phyloP scores from a whole-genome alignment of 2,329 filamentous ascomycete species.

The Aspergillus flavus region DNA sequence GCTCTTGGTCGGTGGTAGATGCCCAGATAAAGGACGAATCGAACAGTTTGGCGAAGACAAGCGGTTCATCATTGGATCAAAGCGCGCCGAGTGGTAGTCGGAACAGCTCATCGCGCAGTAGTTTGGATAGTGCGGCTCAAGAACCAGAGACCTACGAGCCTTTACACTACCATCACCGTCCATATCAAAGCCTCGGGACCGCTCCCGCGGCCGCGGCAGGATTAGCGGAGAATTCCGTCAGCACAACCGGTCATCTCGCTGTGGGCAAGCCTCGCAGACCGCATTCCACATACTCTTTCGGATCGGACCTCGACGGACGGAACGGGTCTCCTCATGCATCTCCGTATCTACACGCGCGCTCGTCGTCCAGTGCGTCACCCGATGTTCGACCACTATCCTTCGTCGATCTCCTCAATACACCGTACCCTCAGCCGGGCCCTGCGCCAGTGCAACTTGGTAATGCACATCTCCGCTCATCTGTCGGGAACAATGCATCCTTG shows the following conservation, averaged over 20 bases:
- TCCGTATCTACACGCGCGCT: constrained; percentile 49
- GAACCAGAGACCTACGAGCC: constrained; percentile 46
- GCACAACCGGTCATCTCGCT: constrained; percentile 65
- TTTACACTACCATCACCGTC: constrained; percentile 56
- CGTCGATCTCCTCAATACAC: constrained; percentile 64
- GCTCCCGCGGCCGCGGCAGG: constrained; percentile 35
- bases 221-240: constrained; percentile 51
- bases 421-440: constrained; percentile 78
- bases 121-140: constrained; percentile 38
- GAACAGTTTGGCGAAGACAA: constrained; percentile 21
- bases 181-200: constrained; percentile 41
- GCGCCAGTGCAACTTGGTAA: constrained; percentile 73
- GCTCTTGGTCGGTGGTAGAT: constrained; percentile 39
- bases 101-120: constrained; percentile 38
- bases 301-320: constrained; percentile 71
- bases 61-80: constrained; percentile 29
- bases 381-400: constrained; percentile 62
- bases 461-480: constrained; percentile 71
- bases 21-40: constrained; percentile 28
- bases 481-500: constrained; percentile 88
- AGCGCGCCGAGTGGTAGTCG: constrained; percentile 26
- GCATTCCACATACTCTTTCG: constrained; percentile 73
- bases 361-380: constrained; percentile 57
- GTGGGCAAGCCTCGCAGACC: constrained; percentile 65
- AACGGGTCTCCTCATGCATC: constrained; percentile 57